A percentile compares a stretch with the other conserved stretches of the same genome.
Conservation (phyloP, 2,329 filamentous ascomycete genomes). For the Fusarium albosuccineum region DNA sequence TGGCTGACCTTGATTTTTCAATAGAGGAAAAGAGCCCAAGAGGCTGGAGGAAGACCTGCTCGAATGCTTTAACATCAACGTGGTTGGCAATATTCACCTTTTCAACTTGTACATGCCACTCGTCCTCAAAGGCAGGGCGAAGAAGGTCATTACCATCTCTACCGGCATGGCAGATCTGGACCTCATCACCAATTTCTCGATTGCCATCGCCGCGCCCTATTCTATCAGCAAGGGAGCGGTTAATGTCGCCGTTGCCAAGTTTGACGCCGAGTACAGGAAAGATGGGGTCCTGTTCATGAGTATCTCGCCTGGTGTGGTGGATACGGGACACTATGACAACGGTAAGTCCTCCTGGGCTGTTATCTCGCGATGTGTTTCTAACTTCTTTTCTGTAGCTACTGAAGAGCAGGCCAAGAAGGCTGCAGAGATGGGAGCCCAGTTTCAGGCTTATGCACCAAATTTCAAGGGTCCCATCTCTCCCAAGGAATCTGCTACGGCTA, state of each 20-base stretch:
- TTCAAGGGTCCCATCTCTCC: constrained; percentile 53
- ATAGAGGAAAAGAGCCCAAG: constrained; percentile 27
- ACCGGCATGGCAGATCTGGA: constrained; percentile 63
- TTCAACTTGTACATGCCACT: constrained; percentile 67
- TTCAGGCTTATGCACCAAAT: constrained; percentile 55
- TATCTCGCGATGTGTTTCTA: background rate
- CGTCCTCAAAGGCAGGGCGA: constrained; percentile 61
- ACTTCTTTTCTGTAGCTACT: constrained; percentile 26
- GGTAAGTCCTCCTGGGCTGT: constrained; percentile 29
- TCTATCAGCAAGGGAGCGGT: constrained; percentile 64
- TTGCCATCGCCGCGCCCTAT: constrained; percentile 58
- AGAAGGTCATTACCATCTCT: constrained; percentile 68
- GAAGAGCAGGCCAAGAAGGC: constrained; percentile 45
- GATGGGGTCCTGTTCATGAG: constrained; percentile 66
- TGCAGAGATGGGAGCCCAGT: constrained; percentile 44
- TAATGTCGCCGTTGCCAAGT: constrained; percentile 68
- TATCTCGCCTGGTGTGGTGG: constrained; percentile 65
- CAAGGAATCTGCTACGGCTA: constrained; percentile 50
- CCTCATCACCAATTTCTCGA: constrained; percentile 52
- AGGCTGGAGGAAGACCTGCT: constrained; percentile 34
- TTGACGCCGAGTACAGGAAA: constrained; percentile 60
- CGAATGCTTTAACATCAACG: constrained; percentile 59
- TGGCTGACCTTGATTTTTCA: accelerated
- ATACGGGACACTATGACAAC: constrained; percentile 51
- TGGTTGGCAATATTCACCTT: constrained; percentile 64